These are phyloP conservation scores for Thelonectria olida DNA, from an alignment of 2,329 filamentous ascomycete species.

Conservation along the genomic window DNA sequence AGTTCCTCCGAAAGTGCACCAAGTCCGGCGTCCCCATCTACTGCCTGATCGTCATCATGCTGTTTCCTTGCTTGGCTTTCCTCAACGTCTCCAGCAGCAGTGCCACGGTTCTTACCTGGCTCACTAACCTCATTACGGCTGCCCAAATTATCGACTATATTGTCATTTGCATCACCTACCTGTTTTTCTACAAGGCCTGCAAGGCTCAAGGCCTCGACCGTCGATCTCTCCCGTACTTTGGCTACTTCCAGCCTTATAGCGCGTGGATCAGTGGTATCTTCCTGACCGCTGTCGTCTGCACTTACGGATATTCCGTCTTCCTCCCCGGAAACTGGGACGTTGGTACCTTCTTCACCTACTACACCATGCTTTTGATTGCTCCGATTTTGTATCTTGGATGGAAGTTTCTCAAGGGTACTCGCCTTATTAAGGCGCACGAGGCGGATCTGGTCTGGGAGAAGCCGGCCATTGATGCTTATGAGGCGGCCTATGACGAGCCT, in stretches of 20 bases:
- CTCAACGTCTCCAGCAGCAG: slow-evolving; percentile 58
- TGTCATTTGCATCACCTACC: slow-evolving; percentile 57
- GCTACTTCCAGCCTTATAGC: slow-evolving; percentile 65
- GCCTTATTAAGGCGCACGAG: slow-evolving; percentile 21
- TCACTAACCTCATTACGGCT: slow-evolving; percentile 63
- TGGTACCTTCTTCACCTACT: slow-evolving; percentile 58
- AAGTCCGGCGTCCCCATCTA: slow-evolving; percentile 68
- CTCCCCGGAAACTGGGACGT: slow-evolving; percentile 52
- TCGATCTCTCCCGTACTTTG: slow-evolving; percentile 62
- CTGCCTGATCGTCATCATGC: slow-evolving; percentile 61
- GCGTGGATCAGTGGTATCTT: slow-evolving; percentile 53
- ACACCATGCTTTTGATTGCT: slow-evolving; percentile 54
- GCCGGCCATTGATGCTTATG: slow-evolving; percentile 25
- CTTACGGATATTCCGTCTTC: slow-evolving; percentile 64
- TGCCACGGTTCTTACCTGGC: slow-evolving; percentile 58
- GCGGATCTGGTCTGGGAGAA: slow-evolving; percentile 27
- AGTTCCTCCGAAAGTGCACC: slow-evolving; percentile 65
- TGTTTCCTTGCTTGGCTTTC: slow-evolving; percentile 60
- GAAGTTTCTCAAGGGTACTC: slow-evolving; percentile 25
- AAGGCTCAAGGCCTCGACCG: slow-evolving; percentile 61
- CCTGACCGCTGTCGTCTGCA: slow-evolving; percentile 14
- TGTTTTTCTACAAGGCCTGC: slow-evolving; percentile 60
- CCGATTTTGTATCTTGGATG: slow-evolving; percentile 21
- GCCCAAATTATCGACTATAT: slow-evolving; percentile 69
- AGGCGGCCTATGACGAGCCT: slow-evolving; percentile 15